These are phyloP conservation scores for Aspergillus biplanus DNA, from an alignment of 495 filamentous ascomycete genomes.

Conservation along the genomic window DNA sequence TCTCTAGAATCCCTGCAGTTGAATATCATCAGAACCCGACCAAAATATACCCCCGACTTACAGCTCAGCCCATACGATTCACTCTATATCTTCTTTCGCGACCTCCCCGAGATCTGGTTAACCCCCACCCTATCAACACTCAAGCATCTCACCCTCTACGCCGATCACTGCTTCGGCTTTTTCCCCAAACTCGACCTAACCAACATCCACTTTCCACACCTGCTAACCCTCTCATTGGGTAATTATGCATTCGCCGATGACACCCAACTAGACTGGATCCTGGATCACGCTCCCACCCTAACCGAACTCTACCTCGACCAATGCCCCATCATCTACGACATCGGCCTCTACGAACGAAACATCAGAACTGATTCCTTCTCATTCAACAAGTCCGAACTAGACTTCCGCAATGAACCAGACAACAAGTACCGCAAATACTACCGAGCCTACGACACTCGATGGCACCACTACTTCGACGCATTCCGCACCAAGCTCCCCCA, in stretches of 20 bases:
- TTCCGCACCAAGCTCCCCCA: slow-evolving; percentile 1
- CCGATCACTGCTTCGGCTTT: slow-evolving; percentile 12
- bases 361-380: no score
- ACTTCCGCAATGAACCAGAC: background rate
- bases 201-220: slow-evolving; percentile 10
- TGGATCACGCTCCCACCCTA: slow-evolving; percentile 19
- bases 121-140: slow-evolving; percentile 7
- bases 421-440: background rate
- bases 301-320: slow-evolving; percentile 27
- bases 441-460: background rate
- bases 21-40: background rate
- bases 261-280: slow-evolving; percentile 20
- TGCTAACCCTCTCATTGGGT: slow-evolving; percentile 12
- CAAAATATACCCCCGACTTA: no score
- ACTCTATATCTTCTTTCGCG: slow-evolving; percentile 12
- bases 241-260: slow-evolving; percentile 14
- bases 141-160: slow-evolving; percentile 17
- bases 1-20: background rate
- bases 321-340: slow-evolving; percentile 20
- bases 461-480: slow-evolving; percentile 10
- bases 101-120: slow-evolving; percentile 12
- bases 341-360: slow-evolving; percentile 12
- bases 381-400: background rate
- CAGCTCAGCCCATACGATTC: background rate
- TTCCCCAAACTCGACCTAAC: slow-evolving; percentile 13